A percentile compares a stretch with the other conserved stretches of the same genome.
Conservation (phyloP, 2,329 filamentous ascomycete species). For the Botrytis tulipae region DNA sequence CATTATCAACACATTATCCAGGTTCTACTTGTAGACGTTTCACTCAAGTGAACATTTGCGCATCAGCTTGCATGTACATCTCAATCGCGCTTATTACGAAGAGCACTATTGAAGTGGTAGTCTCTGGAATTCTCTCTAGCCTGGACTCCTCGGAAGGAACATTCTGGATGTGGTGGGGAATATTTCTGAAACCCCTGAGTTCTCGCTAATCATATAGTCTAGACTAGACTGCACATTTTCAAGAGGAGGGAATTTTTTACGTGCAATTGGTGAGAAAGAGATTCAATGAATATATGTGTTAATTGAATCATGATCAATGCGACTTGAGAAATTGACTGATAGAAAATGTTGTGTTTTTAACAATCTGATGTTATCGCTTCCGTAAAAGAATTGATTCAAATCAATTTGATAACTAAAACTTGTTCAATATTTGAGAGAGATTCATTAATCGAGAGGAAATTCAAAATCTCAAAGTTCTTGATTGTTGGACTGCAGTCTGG, state of each 20-base stretch:
- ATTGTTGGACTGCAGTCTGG: not conserved
- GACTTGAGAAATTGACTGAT: not conserved
- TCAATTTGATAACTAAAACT: not conserved
- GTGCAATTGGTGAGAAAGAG: not conserved
- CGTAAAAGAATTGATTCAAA: not conserved
- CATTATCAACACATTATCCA: too few relatives aligned
- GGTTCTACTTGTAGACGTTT: too few relatives aligned
- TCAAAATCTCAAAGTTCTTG: not conserved
- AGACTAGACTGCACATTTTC: not conserved
- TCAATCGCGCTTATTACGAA: not conserved
- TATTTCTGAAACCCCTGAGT: not conserved
- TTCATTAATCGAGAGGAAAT: not conserved
- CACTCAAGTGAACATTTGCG: too few relatives aligned
- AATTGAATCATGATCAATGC: accelerated
- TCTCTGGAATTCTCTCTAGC: not conserved
- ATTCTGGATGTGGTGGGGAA: not conserved
- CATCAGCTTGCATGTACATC: too few relatives aligned
- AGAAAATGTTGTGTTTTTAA: not conserved
- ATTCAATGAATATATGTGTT: not conserved
- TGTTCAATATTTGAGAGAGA: not conserved
- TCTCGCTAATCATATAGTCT: not conserved
- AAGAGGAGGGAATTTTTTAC: not conserved
- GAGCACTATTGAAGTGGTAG: not conserved
- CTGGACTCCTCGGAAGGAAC: not conserved
- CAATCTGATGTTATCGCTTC: not conserved